Base-by-base conservation (phyloP, 371 early-diverging fungal species). In the Lichtheimia ornata region DNA sequence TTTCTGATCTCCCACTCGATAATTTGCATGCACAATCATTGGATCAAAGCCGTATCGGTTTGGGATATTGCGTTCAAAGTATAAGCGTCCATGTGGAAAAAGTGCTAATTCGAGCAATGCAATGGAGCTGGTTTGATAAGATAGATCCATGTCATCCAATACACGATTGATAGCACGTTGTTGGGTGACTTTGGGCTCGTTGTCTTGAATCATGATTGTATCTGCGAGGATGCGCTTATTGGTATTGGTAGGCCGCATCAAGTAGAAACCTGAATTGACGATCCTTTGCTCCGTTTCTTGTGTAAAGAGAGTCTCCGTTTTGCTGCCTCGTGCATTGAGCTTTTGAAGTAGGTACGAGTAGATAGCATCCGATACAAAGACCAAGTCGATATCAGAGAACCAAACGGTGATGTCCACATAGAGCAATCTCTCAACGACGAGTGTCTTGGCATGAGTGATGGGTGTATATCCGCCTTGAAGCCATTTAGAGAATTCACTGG, bases 1-100 rank as follows among this genome's bases (percentile, higher is more conserved):
- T 67, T 86, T 87, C 40, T 80, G 76, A 18, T 84, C 84, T n/a
- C 84, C 86, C 61, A 68, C 64, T 50, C 72, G 69, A 54, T 71
- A 83, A 56, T 73, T 75, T 5, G 76, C 74, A 65, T 80, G 81
- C 1, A 77, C 74, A 2, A 80, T 80, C 77, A 80, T 77, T 0
- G 81, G 77, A 5, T 71, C 54, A 56, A 77, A 57, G 1, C 61
- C 69, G 28, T 69, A 80, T 27, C 69, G 73, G 13, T 66, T 62
- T 4, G 81, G 81, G 9, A 77, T 49, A 9, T 75, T 20, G 44
- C 62, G 64, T 42, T 77, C 76, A 63, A 80, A 80, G 50, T 69
- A 77, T 27, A 71, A 17, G 15, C 75, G 66, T 12, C 81, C 81
- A 49, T 80, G 77, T 0, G 81, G 81, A 28, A 80, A 80, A 14